Evolutionary conservation across 2,329 filamentous ascomycete genomes (phyloP).

Genomic region (Phaeosphaeria sp.): DNA sequence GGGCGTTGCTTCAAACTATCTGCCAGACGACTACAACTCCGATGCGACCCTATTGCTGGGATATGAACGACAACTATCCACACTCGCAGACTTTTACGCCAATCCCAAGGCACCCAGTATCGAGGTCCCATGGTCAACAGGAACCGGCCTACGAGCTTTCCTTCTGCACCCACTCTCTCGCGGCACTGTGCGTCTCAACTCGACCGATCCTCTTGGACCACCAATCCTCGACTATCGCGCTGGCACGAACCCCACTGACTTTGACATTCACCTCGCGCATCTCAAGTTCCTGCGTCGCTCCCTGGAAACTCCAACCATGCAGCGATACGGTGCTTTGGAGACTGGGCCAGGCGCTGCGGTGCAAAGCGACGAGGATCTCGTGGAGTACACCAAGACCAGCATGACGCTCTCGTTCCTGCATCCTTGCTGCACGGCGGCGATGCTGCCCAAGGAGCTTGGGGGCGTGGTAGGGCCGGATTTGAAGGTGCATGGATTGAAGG

Average conservation of each 20-base stretch:
- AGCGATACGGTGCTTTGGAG: constrained; percentile 7
- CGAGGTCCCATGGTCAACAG: constrained; percentile 10
- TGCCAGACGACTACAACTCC: constrained; percentile 5
- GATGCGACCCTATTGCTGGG: constrained; percentile 8
- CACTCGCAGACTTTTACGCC: constrained; percentile 5
- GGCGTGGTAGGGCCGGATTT: constrained; percentile 7
- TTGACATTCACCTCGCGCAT: constrained; percentile 17
- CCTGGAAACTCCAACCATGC: constrained; percentile 5
- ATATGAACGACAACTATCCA: constrained; percentile 8
- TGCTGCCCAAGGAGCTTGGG: constrained; percentile 3
- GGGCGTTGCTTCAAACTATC: neutral
- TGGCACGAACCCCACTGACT: constrained; percentile 32
- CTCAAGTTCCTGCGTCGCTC: constrained; percentile 5
- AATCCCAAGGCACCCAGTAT: constrained; percentile 8
- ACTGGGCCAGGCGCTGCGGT: constrained; percentile 2
- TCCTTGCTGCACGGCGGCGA: constrained; percentile 14
- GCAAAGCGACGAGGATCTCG: constrained; percentile 6
- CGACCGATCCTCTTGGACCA: constrained; percentile 18
- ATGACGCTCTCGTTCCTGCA: constrained; percentile 9
- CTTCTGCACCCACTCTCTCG: constrained; percentile 20
- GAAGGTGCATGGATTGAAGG: constrained; percentile 3
- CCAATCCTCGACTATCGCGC: constrained; percentile 38
- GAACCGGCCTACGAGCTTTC: neutral
- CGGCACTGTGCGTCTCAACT: constrained; percentile 32
- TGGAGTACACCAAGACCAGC: constrained; percentile 2